phyloP scores from a whole-genome alignment of 2,329 filamentous ascomycete species.

The Sporothrix pallida region DNA sequence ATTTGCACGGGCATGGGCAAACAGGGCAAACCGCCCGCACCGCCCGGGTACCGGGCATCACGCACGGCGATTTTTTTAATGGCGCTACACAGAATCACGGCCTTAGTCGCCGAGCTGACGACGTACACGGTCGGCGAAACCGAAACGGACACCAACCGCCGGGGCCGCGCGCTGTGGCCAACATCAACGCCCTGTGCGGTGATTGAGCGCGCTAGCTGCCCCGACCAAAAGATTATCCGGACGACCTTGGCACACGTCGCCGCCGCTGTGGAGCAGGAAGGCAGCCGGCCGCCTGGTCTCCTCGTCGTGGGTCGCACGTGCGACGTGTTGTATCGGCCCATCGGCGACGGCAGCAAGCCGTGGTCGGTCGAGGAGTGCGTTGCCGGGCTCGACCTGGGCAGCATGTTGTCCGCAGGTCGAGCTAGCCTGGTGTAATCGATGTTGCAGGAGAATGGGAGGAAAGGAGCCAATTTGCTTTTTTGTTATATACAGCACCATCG shows the following conservation, averaged over 20 bases:
- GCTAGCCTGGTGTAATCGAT: constrained; percentile 18
- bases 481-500: no score
- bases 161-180: constrained; percentile 66
- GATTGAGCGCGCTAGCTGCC: constrained; percentile 89
- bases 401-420: constrained; percentile 13
- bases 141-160: constrained; percentile 39
- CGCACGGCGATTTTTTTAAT: constrained; percentile 94
- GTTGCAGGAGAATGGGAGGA: no score
- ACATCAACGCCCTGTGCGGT: constrained; percentile 82
- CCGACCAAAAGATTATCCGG: constrained; percentile 90
- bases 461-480: no score
- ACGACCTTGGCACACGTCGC: constrained; percentile 82
- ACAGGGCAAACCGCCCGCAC: constrained; percentile 81
- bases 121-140: constrained; percentile 45
- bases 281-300: constrained; percentile 85
- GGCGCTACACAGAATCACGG: constrained; percentile 84
- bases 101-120: constrained; percentile 74
- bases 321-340: constrained; percentile 63
- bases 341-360: constrained; percentile 18
- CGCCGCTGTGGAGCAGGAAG: constrained; percentile 84
- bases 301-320: constrained; percentile 86
- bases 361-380: constrained; percentile 39
- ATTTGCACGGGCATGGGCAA: constrained; percentile 96
- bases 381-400: constrained; percentile 33
- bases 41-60: constrained; percentile 75